These are phyloP conservation scores for Entomortierella parvispora DNA, from an alignment of 192 early-diverging fungal genomes.

Conservation along the genomic window DNA sequence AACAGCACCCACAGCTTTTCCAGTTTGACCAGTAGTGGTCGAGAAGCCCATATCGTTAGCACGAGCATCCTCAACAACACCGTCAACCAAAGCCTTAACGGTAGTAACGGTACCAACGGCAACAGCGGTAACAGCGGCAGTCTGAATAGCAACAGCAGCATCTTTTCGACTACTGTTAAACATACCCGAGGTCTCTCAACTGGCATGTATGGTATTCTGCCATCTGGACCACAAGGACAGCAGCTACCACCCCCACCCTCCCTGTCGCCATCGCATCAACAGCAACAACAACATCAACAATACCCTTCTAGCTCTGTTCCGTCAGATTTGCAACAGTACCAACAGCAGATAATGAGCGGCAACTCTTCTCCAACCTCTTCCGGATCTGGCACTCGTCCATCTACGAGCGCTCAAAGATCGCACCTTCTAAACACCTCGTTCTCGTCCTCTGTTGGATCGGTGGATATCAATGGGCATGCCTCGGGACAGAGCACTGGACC, in stretches of 20 bases:
- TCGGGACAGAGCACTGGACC: background rate
- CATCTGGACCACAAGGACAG: background rate
- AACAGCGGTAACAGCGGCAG: constrained; percentile 11
- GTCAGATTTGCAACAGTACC: too few relatives aligned
- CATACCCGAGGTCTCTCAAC: constrained; percentile 38
- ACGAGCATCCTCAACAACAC: constrained; percentile 46
- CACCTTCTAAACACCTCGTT: constrained; percentile 35
- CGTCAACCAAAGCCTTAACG: constrained; percentile 14
- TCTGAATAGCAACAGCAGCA: constrained; percentile 38
- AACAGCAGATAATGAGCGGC: constrained; percentile 1
- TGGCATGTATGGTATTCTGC: background rate
- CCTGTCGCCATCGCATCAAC: background rate
- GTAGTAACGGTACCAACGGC: background rate
- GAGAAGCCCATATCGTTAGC: constrained; percentile 34
- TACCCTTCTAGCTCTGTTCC: too few relatives aligned
- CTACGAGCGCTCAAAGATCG: constrained; percentile 19
- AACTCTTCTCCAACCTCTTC: constrained; percentile 11
- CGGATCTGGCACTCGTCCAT: constrained; percentile 24
- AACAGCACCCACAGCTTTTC: constrained; percentile 22
- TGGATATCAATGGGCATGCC: constrained; percentile 8
- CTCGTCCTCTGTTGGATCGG: constrained; percentile 24
- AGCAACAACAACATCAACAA: background rate
- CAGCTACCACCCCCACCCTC: background rate
- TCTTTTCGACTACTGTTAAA: constrained; percentile 16
- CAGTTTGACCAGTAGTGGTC: constrained; percentile 13